These are phyloP conservation scores for Letharia lupina DNA, from an alignment of 495 filamentous ascomycete species.

Conservation along the genomic window DNA sequence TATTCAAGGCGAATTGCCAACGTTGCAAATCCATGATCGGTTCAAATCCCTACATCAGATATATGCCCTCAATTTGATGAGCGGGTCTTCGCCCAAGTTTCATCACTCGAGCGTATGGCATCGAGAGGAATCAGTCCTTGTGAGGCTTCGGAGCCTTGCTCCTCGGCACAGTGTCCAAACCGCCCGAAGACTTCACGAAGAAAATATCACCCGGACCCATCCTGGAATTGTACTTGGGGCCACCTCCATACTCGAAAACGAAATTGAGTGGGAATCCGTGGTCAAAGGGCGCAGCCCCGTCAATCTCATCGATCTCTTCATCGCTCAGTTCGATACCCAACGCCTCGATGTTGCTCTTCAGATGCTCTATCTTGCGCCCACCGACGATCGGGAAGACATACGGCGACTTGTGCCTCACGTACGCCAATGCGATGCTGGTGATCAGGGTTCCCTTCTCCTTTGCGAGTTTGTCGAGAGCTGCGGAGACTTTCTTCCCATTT, in stretches of 20 bases:
- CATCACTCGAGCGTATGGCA: too few species aligned
- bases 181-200: slow-evolving; percentile 35
- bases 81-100: too few species aligned
- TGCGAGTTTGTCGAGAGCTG: slow-evolving; percentile 50
- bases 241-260: slow-evolving; percentile 24
- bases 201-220: slow-evolving; percentile 28
- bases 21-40: background rate
- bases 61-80: too few species aligned
- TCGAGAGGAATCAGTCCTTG: slow-evolving; percentile 1
- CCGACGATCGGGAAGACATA: slow-evolving; percentile 74
- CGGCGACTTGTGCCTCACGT: slow-evolving; percentile 63
- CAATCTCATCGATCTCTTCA: slow-evolving; percentile 51
- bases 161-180: slow-evolving; percentile 36
- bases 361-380: slow-evolving; percentile 54
- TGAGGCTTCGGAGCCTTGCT: slow-evolving; percentile 14
- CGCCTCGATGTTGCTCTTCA: slow-evolving; percentile 55
- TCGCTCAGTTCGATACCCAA: slow-evolving; percentile 45
- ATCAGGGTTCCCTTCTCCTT: slow-evolving; percentile 40
- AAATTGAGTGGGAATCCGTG: slow-evolving; percentile 46
- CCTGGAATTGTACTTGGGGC: slow-evolving; percentile 13
- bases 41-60: too few species aligned
- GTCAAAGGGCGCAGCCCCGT: slow-evolving; percentile 42
- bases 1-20: background rate
- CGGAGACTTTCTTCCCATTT: slow-evolving; percentile 42
- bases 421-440: slow-evolving; percentile 53